Base-by-base conservation (phyloP, 2,329 filamentous ascomycete species). In the Ceratocystis variospora region DNA sequence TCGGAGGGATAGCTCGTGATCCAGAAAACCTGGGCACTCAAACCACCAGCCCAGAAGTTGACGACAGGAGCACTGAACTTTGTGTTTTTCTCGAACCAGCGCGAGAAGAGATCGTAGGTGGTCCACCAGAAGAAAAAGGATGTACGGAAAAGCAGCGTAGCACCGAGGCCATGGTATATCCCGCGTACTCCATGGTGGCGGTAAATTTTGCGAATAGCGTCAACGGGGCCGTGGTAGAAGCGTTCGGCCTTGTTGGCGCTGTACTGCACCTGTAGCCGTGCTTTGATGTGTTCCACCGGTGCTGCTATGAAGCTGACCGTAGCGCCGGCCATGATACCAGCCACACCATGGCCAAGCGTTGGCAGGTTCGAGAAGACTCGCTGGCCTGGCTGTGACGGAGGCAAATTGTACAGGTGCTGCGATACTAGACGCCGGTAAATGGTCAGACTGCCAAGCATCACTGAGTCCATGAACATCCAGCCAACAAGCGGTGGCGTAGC, bases 91-190 rank as follows among this genome's bases (percentile, higher is more conserved):
- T 83, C 79, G 73, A 97, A 78, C 68, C 81, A 77, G 25, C 84
- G 80, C 4, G 89, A 89, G 71, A 97, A 82, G 37, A 96, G 71
- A 72, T 96, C 93, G 78, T 99, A 99, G 68, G 86, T 88, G n/a
- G 87, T 86, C 94, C 94, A 99, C 92, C 92, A 97, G 79, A 87
- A 94, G 81, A 96, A 96, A 80, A 99, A 99, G 78, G 93, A 96
- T 15, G 86, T 85, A 19, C 94, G 84, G 78, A 97, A 97, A 61
- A 97, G 76, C 62, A 97, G 79, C 0, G 94, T 97, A 0, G 94
- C 89, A 46, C 77, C 79, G 12, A 99, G 81, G 0, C 94, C 94
- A 73, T 90, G 91, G 75, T 93, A 99, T 6, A 99, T 75, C 45
- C 93, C 94, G 25, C 76, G 73, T 2, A 96, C 72, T 59, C 94